Base-by-base conservation (phyloP, 306 rosid genomes). In the Vicia villosa region DNA sequence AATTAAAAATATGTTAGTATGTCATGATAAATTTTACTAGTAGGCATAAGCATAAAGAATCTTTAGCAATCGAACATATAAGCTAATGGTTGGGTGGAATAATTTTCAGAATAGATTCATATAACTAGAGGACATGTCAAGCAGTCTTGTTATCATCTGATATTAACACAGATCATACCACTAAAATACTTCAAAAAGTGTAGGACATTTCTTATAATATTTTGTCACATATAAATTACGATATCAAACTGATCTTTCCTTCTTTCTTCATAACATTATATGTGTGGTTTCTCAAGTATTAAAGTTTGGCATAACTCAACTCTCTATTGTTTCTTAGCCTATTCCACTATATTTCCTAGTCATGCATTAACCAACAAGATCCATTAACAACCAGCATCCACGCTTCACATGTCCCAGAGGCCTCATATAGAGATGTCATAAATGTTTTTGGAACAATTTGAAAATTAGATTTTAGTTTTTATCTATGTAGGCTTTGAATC, bases 341-440 rank as follows among this genome's bases (percentile, higher is more conserved):
- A 70, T 21, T 43, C 26, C 72, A 59, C 59, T 32, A 56, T 20
- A 61, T 64, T 78, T 41, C 38, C 61, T 6, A 15, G 14, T 15
- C 72, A 13, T 69, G 22, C 64, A 43, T 34, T 59, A 69, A 63
- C 10, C 60, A 10, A 62, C 66, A 58, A 51, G 15, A 43, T 58
- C 74, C 22, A 24, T 46, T 59, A 50, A 34, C 38, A 69, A 37
- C 59, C 68, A 82, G 52, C 45, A 56, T 34, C 45, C 55, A 30
- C 0, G 21, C 30, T 49, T 59, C 42, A 57, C 8, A 56, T 3
- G 12, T 43, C 59, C 77, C 32, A 17, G 14, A 49, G 56, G 6
- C 56, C 37, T 32, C 37, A 32, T 32, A 32, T 32, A 30, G 34
- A 30, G 34, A 30, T 30, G 34, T 30, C 34, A 30, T 30, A 30